Conservation (phyloP, 768 basidiomycete genomes). For the Hericium rajendrae region DNA sequence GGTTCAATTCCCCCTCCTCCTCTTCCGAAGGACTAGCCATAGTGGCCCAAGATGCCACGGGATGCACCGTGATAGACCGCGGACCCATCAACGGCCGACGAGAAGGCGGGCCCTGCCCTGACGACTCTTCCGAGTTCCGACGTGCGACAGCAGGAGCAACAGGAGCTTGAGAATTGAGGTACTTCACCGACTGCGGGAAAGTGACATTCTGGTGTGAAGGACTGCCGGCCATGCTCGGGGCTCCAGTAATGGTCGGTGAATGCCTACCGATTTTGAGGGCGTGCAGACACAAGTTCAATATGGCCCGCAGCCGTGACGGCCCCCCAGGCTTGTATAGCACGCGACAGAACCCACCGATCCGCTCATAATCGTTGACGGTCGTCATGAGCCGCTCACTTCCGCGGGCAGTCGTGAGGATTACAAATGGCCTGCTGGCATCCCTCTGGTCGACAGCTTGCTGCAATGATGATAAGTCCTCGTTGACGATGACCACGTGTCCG, state of each 20-base stretch:
- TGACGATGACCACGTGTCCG: slow-evolving; percentile 71
- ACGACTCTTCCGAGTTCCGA: slow-evolving; percentile 40
- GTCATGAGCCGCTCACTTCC: slow-evolving; percentile 54
- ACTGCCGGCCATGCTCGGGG: not conserved
- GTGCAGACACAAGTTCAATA: slow-evolving; percentile 56
- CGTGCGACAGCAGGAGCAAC: slow-evolving; percentile 16
- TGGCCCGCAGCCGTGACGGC: slow-evolving; percentile 59
- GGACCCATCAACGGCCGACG: slow-evolving; percentile 44
- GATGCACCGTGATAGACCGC: slow-evolving; percentile 41
- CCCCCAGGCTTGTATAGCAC: slow-evolving; percentile 85
- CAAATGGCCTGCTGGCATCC: slow-evolving; percentile 55
- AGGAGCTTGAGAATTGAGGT: slow-evolving; percentile 1
- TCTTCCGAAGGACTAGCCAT: slow-evolving; percentile 27
- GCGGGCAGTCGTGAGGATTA: slow-evolving; percentile 65
- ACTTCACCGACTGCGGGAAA: slow-evolving; percentile 3
- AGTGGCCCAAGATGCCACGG: slow-evolving; percentile 27
- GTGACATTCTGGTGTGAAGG: slow-evolving; percentile 1
- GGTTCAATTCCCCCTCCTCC: slow-evolving; percentile 19
- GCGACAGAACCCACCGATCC: slow-evolving; percentile 81
- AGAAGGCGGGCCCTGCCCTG: not conserved
- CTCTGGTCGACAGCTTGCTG: slow-evolving; percentile 44
- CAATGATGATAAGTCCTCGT: slow-evolving; percentile 63
- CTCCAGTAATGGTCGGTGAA: slow-evolving; percentile 16
- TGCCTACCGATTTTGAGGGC: slow-evolving; percentile 37
- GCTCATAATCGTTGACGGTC: slow-evolving; percentile 62